phyloP scores from a whole-genome alignment of 441 rosid genomes.

The Adansonia gregorii region DNA sequence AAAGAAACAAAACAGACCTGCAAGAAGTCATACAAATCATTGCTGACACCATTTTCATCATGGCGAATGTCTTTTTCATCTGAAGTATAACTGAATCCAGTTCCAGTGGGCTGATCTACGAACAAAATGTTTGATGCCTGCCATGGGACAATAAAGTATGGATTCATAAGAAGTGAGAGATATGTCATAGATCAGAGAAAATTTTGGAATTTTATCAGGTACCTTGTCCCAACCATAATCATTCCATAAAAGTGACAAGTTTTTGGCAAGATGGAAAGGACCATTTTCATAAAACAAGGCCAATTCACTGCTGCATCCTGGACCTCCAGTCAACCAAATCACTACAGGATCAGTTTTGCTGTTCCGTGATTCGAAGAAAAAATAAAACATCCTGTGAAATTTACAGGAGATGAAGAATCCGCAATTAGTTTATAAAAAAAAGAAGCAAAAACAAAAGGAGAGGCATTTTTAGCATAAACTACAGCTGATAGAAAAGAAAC shows the following conservation, averaged over 20 bases:
- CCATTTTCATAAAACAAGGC: constrained; percentile 90
- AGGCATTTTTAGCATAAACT: no score
- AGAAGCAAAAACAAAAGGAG: no score
- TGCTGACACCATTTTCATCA: constrained; percentile 68
- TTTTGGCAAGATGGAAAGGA: constrained; percentile 58
- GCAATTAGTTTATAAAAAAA: not conserved
- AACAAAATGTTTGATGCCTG: constrained; percentile 72
- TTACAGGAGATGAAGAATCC: not conserved
- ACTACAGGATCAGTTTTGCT: constrained; percentile 73
- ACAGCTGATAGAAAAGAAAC: not conserved
- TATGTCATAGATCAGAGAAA: not conserved
- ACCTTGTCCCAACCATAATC: constrained; percentile 95
- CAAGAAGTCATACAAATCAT: constrained; percentile 73
- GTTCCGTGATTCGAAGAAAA: constrained; percentile 71
- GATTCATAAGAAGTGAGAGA: not conserved
- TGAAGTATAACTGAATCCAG: constrained; percentile 73
- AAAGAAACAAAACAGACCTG: constrained; percentile 52
- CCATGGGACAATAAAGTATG: not conserved
- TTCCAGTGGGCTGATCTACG: constrained; percentile 80
- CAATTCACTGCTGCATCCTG: constrained; percentile 80
- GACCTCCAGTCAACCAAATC: constrained; percentile 87
- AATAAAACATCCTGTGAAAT: constrained; percentile 75
- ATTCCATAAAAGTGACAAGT: constrained; percentile 73
- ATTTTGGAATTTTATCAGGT: not conserved
- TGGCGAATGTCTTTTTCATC: constrained; percentile 52